Percentiles rank a stretch among this genome's conserved stretches.
Conservation (phyloP, 2,329 filamentous ascomycete species). For the Pezicula radicicola region DNA sequence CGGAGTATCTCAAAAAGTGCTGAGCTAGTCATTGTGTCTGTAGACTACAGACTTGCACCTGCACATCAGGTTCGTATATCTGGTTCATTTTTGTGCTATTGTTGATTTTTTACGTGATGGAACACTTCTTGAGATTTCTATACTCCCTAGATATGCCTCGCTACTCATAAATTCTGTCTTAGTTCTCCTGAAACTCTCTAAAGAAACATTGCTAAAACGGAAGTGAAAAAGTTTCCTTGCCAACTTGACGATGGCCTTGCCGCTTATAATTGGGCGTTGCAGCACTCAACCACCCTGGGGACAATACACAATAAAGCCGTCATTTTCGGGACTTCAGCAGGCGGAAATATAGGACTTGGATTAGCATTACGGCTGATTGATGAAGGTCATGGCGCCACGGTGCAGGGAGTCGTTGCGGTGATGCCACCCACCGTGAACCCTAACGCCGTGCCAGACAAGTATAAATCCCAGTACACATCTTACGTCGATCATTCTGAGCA, state of each 20-base stretch:
- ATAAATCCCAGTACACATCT: slow-evolving; percentile 30
- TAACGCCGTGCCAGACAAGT: slow-evolving; percentile 31
- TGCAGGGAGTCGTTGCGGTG: slow-evolving; percentile 35
- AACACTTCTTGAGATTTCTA: no score
- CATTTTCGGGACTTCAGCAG: slow-evolving; percentile 34
- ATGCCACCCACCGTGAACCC: slow-evolving; percentile 34
- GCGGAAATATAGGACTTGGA: slow-evolving; percentile 33
- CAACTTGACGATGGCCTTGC: slow-evolving; percentile 31
- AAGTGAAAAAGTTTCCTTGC: slow-evolving; percentile 24
- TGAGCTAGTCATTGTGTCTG: slow-evolving; percentile 29
- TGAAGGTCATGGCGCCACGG: slow-evolving; percentile 25
- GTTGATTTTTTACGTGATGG: no score
- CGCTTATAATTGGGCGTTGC: slow-evolving; percentile 29
- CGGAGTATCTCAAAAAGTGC: slow-evolving; percentile 24
- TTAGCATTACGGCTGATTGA: slow-evolving; percentile 35
- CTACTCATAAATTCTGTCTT: no score
- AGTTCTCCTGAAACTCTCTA: no score
- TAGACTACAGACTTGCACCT: slow-evolving; percentile 33
- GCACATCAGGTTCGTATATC: slow-evolving; percentile 12
- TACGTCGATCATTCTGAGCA: slow-evolving; percentile 33
- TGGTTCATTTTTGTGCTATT: no score
- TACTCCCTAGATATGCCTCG: no score
- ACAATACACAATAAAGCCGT: slow-evolving; percentile 22
- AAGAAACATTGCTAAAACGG: no score
- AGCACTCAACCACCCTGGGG: slow-evolving; percentile 11